Evolutionary conservation across 1,139 yeast species (phyloP).

Genomic region (Sugiyamaella pinicola): DNA sequence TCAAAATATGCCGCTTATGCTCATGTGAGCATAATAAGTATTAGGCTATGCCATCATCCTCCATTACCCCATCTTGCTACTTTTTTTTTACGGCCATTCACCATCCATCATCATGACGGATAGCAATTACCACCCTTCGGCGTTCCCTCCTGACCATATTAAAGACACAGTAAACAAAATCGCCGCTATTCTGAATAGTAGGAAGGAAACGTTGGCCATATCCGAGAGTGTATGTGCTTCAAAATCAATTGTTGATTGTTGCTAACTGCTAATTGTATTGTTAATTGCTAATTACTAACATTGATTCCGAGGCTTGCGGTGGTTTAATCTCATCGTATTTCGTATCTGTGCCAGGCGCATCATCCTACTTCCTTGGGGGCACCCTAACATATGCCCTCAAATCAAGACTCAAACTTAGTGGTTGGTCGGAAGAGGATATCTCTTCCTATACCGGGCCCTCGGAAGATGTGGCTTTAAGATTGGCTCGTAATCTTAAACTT

Average conservation of each 20-base stretch:
- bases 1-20: slow-evolving; percentile 7
- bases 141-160: slow-evolving; percentile 64
- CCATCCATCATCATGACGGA: not conserved
- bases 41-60: too few relatives aligned
- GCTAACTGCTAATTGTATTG: not conserved
- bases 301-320: slow-evolving; percentile 62
- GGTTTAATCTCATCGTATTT: slow-evolving; percentile 79
- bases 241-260: too few relatives aligned
- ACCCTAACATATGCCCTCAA: slow-evolving; percentile 75
- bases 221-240: slow-evolving; percentile 63
- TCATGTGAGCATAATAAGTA: not conserved
- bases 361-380: slow-evolving; percentile 80
- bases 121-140: not conserved
- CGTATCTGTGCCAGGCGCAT: slow-evolving; percentile 84
- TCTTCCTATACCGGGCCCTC: slow-evolving; percentile 70
- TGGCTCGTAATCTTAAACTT: slow-evolving; percentile 76
- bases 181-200: slow-evolving; percentile 54
- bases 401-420: slow-evolving; percentile 71
- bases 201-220: slow-evolving; percentile 69
- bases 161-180: slow-evolving; percentile 55
- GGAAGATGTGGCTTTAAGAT: slow-evolving; percentile 69
- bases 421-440: slow-evolving; percentile 76
- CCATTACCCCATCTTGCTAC: too few relatives aligned
- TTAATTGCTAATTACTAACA: slow-evolving; percentile 1
- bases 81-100: not conserved